These are phyloP conservation scores for Neonectria magnoliae DNA, from an alignment of 2,329 filamentous ascomycete genomes.

Conservation along the genomic window DNA sequence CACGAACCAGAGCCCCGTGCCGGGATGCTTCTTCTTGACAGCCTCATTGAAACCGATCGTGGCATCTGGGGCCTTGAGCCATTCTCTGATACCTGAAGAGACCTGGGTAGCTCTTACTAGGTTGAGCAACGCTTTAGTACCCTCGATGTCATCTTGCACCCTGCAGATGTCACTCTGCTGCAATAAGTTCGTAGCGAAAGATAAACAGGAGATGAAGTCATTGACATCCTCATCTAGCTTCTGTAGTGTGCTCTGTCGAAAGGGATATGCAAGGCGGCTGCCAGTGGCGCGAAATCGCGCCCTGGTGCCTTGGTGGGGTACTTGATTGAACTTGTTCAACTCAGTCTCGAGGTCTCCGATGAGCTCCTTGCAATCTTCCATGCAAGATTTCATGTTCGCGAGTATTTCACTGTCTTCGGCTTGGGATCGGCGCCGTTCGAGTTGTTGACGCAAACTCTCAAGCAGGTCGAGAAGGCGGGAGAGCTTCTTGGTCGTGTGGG, in stretches of 20 bases:
- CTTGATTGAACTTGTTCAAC: slow-evolving; percentile 38
- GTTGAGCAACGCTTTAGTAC: slow-evolving; percentile 40
- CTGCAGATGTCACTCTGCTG: slow-evolving; percentile 41
- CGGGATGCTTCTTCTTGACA: slow-evolving; percentile 43
- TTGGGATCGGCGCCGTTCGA: slow-evolving; percentile 33
- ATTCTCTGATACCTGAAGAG: slow-evolving; percentile 39
- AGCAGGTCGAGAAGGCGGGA: slow-evolving; percentile 39
- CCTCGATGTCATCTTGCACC: slow-evolving; percentile 40
- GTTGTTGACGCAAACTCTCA: slow-evolving; percentile 30
- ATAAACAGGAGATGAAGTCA: slow-evolving; percentile 45
- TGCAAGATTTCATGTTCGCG: slow-evolving; percentile 39
- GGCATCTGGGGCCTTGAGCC: slow-evolving; percentile 51
- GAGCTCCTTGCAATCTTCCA: slow-evolving; percentile 42
- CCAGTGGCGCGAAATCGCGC: background rate
- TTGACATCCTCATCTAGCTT: slow-evolving; percentile 50
- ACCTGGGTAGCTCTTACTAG: slow-evolving; percentile 40
- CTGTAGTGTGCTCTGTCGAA: slow-evolving; percentile 49
- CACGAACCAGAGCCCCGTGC: slow-evolving; percentile 48
- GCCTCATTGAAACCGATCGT: slow-evolving; percentile 46
- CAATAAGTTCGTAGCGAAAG: slow-evolving; percentile 41
- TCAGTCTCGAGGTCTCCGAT: slow-evolving; percentile 43
- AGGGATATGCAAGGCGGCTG: slow-evolving; percentile 42
- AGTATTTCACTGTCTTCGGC: slow-evolving; percentile 30
- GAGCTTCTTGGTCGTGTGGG: slow-evolving; percentile 41
- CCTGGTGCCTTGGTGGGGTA: background rate